Base-by-base conservation (phyloP, 306 rosid genomes). In the Begonia loranthoides region DNA sequence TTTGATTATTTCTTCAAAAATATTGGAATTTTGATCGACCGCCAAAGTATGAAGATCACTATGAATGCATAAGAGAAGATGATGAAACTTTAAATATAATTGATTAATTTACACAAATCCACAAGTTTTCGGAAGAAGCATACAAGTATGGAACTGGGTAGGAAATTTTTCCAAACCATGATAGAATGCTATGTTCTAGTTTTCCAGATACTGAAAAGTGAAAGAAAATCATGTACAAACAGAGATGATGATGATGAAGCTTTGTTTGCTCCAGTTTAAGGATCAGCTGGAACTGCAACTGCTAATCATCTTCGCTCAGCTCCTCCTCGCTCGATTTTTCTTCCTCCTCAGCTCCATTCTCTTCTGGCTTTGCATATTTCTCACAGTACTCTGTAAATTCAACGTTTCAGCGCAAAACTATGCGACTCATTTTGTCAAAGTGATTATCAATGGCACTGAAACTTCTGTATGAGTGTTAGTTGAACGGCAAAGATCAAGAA, bases 291-390 rank as follows among this genome's bases (percentile, higher is more conserved):
- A 36, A 84, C 95, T 1, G 75, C 87, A 3, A 77, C 67, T 39
- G 51, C 82, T 64, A 77, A 51, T 77, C 93, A 58, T 73, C 84
- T 67, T 81, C 97, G 54, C 84, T 79, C 64, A 67, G 73, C 69
- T 88, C 95, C 60, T 79, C 97, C 1, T 88, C 93, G 13, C 84
- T 79, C 2, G 89, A 79, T 50, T 56, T 56, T 65, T 74, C 83
- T 44, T 81, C 88, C 33, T 54, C 52, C 3, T 57, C 45, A 49
- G 76, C 79, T 49, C 78, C 87, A 53, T 73, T 45, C 55, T 84
- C 88, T 81, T 84, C 95, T 8, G 88, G 75, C 70, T 81, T 84
- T 17, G 96, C 96, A 73, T 79, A 79, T 63, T 66, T 87, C 70
- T 84, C 76, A 57, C 88, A 69, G 51, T 70, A 88, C 52, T 84